Percentiles rank a stretch among this genome's conserved stretches.
Conservation (phyloP, 257 asterid genomes). For the Plantago ovata region DNA sequence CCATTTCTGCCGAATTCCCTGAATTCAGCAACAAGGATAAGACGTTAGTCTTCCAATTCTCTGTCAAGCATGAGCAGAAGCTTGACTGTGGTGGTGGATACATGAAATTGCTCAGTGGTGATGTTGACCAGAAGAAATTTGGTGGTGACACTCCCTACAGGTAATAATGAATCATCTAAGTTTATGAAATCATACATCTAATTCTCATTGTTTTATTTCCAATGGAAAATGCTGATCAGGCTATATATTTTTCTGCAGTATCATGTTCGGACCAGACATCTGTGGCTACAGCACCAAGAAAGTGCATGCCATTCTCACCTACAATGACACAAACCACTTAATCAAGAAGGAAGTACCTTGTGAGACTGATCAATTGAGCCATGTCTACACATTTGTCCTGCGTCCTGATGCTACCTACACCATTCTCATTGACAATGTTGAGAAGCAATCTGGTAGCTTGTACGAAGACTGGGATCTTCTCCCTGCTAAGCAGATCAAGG, state of each 20-base stretch:
- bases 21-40: conserved; percentile 93
- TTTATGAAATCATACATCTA: neutral
- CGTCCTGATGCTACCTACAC: conserved; percentile 95
- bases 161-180: conserved; percentile 30
- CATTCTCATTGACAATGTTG: conserved; percentile 85
- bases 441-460: conserved; percentile 93
- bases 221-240: conserved; percentile 20
- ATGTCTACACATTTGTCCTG: conserved; percentile 86
- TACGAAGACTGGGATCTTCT: conserved; percentile 91
- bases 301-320: conserved; percentile 83
- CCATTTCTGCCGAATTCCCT: conserved; percentile 93
- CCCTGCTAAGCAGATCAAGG: conserved; percentile 85
- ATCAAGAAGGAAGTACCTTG: conserved; percentile 94
- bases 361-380: conserved; percentile 93
- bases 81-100: conserved; percentile 99
- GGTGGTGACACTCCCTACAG: conserved; percentile 98
- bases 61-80: conserved; percentile 98
- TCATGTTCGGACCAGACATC: conserved; percentile 98
- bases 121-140: conserved; percentile 78
- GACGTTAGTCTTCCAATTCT: conserved; percentile 82
- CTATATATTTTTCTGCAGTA: conserved; percentile 43
- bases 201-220: neutral
- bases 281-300: conserved; percentile 85
- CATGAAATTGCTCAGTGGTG: conserved; percentile 93
- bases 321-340: conserved; percentile 65